Evolutionary conservation across 2,329 filamentous ascomycete genomes (phyloP).

Genomic region (Chalaropsis thielavioides): DNA sequence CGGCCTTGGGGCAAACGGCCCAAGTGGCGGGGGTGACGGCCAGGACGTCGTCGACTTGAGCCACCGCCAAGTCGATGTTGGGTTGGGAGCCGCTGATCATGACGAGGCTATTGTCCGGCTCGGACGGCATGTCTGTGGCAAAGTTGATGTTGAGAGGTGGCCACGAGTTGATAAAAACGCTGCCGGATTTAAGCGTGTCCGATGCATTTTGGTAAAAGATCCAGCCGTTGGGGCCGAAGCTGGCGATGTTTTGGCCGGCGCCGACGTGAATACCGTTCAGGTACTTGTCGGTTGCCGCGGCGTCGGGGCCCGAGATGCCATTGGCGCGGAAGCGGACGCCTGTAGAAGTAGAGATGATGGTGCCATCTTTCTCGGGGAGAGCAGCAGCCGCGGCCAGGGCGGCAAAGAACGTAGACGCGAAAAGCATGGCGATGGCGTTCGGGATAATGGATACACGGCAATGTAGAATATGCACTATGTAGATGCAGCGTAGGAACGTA

Average conservation of each 20-base stretch:
- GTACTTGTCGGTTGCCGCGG: constrained; percentile 24
- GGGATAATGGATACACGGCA: not conserved
- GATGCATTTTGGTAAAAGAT: constrained; percentile 39
- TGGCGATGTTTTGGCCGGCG: constrained; percentile 26
- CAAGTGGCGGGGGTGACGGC: constrained; percentile 25
- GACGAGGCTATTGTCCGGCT: constrained; percentile 22
- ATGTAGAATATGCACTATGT: too few relatives aligned
- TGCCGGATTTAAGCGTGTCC: constrained; percentile 23
- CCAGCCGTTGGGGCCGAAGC: constrained; percentile 32
- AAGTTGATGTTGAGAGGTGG: constrained; percentile 28
- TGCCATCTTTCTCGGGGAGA: constrained; percentile 21
- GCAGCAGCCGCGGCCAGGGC: constrained; percentile 10
- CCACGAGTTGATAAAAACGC: constrained; percentile 28
- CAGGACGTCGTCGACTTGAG: constrained; percentile 25
- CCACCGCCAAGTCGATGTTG: constrained; percentile 26
- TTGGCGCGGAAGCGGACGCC: constrained; percentile 32
- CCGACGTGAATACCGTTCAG: constrained; percentile 27
- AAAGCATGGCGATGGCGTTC: constrained; percentile 5
- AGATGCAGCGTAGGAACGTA: not conserved
- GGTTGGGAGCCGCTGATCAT: constrained; percentile 24
- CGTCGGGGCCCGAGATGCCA: constrained; percentile 22
- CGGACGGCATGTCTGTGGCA: constrained; percentile 21
- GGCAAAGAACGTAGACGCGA: constrained; percentile 5
- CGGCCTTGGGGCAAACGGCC: constrained; percentile 30
- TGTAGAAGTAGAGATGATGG: constrained; percentile 24